phyloP scores from a whole-genome alignment of 2,329 filamentous ascomycete genomes.

The Hymenoscyphus fraxineus region DNA sequence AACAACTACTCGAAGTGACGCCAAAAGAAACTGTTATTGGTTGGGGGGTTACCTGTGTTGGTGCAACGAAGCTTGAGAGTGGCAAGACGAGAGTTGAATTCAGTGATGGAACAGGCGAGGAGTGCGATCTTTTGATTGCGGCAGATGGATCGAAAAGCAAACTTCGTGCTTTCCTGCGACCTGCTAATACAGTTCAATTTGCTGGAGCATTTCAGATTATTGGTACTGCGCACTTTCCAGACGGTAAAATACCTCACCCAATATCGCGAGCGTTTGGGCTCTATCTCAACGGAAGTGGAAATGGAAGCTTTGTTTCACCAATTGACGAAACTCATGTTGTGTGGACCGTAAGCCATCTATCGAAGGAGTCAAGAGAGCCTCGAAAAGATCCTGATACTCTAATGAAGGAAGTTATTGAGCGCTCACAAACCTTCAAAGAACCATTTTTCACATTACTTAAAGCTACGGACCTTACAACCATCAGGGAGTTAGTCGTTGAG shows the following conservation, averaged over 20 bases:
- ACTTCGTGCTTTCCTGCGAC: slow-evolving; percentile 39
- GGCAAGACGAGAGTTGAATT: slow-evolving; percentile 21
- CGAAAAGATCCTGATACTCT: slow-evolving; percentile 23
- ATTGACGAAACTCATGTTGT: slow-evolving; percentile 40
- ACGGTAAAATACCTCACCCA: slow-evolving; percentile 32
- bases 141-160: slow-evolving; percentile 45
- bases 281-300: slow-evolving; percentile 38
- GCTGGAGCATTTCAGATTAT: slow-evolving; percentile 40
- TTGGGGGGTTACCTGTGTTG: slow-evolving; percentile 5
- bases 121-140: slow-evolving; percentile 43
- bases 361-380: slow-evolving; percentile 17
- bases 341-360: slow-evolving; percentile 42
- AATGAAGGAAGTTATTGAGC: slow-evolving; percentile 33
- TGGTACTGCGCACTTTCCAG: slow-evolving; percentile 39
- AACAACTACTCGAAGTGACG: slow-evolving; percentile 34
- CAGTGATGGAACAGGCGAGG: slow-evolving; percentile 28
- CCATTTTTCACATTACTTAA: slow-evolving; percentile 41
- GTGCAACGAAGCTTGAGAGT: slow-evolving; percentile 18
- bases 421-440: slow-evolving; percentile 38
- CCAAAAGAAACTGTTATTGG: background rate
- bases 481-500: slow-evolving; percentile 40
- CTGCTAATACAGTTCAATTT: slow-evolving; percentile 39
- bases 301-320: slow-evolving; percentile 44
- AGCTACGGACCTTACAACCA: slow-evolving; percentile 38
- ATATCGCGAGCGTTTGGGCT: slow-evolving; percentile 41